Conservation (phyloP, 2,329 filamentous ascomycete genomes). For the Aspergillus sp. region DNA sequence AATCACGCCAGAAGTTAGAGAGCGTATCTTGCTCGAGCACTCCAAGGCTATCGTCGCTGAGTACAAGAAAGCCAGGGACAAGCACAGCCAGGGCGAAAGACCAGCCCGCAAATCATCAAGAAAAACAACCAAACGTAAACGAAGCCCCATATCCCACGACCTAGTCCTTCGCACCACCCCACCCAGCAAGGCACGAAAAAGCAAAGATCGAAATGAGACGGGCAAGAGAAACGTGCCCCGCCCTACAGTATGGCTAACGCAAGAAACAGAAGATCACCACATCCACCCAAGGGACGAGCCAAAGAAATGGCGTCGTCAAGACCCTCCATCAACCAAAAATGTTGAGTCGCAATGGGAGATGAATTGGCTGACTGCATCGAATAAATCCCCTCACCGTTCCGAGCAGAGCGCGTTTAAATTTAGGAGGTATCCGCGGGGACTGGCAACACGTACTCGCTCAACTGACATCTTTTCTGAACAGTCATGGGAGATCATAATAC, state of each 20-base stretch:
- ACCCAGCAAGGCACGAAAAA: background rate
- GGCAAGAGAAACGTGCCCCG: background rate
- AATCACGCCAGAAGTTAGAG: background rate
- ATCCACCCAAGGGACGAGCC: background rate
- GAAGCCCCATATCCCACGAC: background rate
- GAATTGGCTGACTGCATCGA: background rate
- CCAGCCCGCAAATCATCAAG: background rate
- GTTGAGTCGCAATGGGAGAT: background rate
- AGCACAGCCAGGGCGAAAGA: background rate
- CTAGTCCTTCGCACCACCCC: background rate
- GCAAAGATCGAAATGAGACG: background rate
- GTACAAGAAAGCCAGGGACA: background rate
- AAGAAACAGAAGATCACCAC: background rate
- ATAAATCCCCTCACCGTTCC: background rate
- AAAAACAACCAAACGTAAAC: background rate
- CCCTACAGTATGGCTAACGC: background rate
- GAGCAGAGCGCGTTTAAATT: constrained; percentile 10
- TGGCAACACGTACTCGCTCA: constrained; percentile 10
- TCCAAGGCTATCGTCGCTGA: background rate
- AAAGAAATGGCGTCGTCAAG: background rate
- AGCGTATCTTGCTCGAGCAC: background rate
- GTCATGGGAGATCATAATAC: constrained; percentile 10
- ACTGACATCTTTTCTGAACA: constrained; percentile 15
- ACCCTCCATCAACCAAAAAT: too few relatives aligned
- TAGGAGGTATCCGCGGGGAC: constrained; percentile 6